phyloP scores from a whole-genome alignment of 257 asterid genomes.

The Petrea volubilis region DNA sequence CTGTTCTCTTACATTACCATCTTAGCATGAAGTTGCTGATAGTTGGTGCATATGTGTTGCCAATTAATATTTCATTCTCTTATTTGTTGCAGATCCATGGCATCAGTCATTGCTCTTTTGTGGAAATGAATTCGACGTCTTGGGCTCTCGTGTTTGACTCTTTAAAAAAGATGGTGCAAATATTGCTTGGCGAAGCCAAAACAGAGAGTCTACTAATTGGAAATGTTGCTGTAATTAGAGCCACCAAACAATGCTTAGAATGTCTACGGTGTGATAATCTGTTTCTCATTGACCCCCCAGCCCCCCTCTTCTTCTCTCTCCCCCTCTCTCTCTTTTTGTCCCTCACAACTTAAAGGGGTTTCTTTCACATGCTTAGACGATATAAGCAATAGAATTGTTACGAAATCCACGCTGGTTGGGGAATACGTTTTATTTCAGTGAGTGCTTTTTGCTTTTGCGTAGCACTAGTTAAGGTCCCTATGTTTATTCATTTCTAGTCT shows the following conservation, averaged over 20 bases:
- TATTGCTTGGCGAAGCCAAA: constrained; percentile 42
- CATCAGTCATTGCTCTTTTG: constrained; percentile 42
- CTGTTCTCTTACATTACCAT: neutral
- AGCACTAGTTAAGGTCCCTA: constrained; percentile 9
- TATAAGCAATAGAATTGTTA: neutral
- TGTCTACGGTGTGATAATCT: constrained; percentile 54
- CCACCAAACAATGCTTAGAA: constrained; percentile 67
- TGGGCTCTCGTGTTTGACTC: constrained; percentile 61
- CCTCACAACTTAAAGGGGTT: neutral
- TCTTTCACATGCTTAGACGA: constrained; percentile 24
- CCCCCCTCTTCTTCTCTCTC: neutral
- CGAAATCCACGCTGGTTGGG: constrained; percentile 5
- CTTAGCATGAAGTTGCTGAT: constrained; percentile 7
- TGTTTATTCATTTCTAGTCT: neutral
- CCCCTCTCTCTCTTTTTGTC: neutral
- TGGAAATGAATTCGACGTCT: constrained; percentile 54
- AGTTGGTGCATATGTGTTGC: neutral
- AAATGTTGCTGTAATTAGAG: constrained; percentile 43
- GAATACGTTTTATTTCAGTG: neutral
- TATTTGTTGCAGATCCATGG: constrained; percentile 54
- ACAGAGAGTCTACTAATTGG: constrained; percentile 29
- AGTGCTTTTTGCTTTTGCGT: constrained; percentile 22
- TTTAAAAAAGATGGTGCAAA: constrained; percentile 46
- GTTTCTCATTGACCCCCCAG: constrained; percentile 14
- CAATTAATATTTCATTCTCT: constrained; percentile 11